Conservation (phyloP, 2,329 filamentous ascomycete genomes). For the Pestalotiopsis sp. region DNA sequence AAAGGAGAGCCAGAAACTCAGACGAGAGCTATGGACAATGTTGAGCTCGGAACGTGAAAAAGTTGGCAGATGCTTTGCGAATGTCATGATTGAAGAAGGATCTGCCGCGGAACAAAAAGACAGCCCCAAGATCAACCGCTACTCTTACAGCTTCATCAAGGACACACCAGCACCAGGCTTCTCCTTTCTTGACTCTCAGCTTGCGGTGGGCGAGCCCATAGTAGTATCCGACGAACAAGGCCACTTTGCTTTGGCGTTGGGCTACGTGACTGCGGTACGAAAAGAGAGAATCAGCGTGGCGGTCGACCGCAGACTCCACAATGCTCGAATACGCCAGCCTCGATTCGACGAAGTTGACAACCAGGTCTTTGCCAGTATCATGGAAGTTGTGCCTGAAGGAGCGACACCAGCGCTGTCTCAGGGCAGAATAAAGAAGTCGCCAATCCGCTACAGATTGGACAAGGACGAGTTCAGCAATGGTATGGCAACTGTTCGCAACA, state of each 20-base stretch:
- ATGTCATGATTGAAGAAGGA: conserved; percentile 80
- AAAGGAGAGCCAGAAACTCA: conserved; percentile 82
- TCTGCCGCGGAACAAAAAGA: conserved; percentile 71
- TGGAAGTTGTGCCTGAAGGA: conserved; percentile 73
- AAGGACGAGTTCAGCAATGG: conserved; percentile 99
- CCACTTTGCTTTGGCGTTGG: conserved; percentile 92
- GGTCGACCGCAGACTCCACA: conserved; percentile 87
- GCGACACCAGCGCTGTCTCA: conserved; percentile 53
- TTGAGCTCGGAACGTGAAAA: conserved; percentile 85
- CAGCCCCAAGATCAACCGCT: conserved; percentile 86
- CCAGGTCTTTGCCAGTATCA: conserved; percentile 87
- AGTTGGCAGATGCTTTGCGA: conserved; percentile 85
- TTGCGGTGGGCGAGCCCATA: conserved; percentile 84
- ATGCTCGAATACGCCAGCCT: conserved; percentile 73
- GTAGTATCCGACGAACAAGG: conserved; percentile 96
- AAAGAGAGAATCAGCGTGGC: conserved; percentile 81
- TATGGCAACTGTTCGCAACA: conserved; percentile 93
- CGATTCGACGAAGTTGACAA: conserved; percentile 79
- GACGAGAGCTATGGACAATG: conserved; percentile 96
- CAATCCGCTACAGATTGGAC: conserved; percentile 80
- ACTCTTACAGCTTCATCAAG: conserved; percentile 83
- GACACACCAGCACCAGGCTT: conserved; percentile 62
- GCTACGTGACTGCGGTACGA: conserved; percentile 80
- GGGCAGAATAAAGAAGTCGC: conserved; percentile 53
- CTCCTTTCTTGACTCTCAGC: conserved; percentile 89